These are phyloP conservation scores for Ophiostoma sp. DNA, from an alignment of 2,329 filamentous ascomycete genomes.

Conservation along the genomic window DNA sequence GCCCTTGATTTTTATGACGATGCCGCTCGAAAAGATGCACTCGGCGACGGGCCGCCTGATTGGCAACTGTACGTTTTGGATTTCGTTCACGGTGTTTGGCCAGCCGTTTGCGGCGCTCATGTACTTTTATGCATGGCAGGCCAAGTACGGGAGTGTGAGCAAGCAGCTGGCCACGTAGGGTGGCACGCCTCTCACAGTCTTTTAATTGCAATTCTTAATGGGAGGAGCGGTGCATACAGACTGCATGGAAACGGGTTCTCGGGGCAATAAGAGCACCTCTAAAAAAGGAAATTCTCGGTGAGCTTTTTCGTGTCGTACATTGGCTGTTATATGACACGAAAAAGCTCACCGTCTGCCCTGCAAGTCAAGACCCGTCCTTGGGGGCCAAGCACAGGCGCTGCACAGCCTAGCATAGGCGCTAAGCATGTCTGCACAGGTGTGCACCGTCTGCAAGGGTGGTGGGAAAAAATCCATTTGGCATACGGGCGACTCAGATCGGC, in stretches of 20 bases:
- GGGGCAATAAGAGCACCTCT: too few relatives aligned
- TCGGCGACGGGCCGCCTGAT: slow-evolving; percentile 74
- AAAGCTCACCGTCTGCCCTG: too few relatives aligned
- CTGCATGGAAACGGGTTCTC: background rate
- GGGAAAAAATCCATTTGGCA: too few relatives aligned
- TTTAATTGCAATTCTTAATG: background rate
- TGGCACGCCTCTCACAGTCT: background rate
- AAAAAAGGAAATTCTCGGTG: too few relatives aligned
- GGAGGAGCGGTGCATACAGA: background rate
- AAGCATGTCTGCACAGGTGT: too few relatives aligned
- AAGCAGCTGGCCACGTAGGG: slow-evolving; percentile 33
- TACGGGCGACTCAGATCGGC: too few relatives aligned
- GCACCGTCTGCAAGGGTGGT: too few relatives aligned
- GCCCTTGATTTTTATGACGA: slow-evolving; percentile 79
- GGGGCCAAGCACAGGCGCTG: too few relatives aligned
- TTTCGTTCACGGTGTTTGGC: slow-evolving; percentile 91
- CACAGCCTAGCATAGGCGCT: too few relatives aligned
- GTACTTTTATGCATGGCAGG: slow-evolving; percentile 99
- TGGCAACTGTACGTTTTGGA: slow-evolving; percentile 94
- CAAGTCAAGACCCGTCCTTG: too few relatives aligned
- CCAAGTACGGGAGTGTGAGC: slow-evolving; percentile 87
- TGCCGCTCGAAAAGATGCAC: slow-evolving; percentile 75
- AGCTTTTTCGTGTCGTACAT: background rate
- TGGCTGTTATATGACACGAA: background rate
- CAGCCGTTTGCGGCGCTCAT: slow-evolving; percentile 89